A percentile compares a stretch with the other conserved stretches of the same genome.
Evolutionary conservation across 306 rosid genomes (phyloP).

Genomic region (Lathyrus tuberosus): DNA sequence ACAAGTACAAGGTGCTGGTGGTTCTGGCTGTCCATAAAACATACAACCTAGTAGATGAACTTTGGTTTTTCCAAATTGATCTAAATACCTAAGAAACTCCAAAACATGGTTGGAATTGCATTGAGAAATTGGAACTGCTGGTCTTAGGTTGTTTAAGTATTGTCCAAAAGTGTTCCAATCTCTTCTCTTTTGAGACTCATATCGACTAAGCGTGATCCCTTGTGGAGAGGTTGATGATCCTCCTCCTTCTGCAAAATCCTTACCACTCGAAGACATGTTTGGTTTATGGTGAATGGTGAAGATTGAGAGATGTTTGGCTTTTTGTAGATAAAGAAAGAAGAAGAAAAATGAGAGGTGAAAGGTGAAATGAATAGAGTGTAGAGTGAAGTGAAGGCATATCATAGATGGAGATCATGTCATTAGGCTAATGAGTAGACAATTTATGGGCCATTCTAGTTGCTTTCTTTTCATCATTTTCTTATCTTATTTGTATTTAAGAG

Average conservation of each 20-base stretch:
- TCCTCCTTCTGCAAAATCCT: constrained; percentile 79
- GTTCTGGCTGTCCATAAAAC: constrained; percentile 93
- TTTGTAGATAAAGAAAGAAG: constrained; percentile 42
- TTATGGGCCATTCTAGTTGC: constrained; percentile 74
- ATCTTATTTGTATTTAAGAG: constrained; percentile 21
- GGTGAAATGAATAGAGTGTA: constrained; percentile 77
- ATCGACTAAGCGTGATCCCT: constrained; percentile 72
- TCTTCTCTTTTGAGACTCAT: constrained; percentile 92
- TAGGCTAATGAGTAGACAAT: constrained; percentile 82
- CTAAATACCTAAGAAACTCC: constrained; percentile 84
- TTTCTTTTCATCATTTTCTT: constrained; percentile 60
- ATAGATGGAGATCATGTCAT: constrained; percentile 67
- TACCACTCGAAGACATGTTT: constrained; percentile 60
- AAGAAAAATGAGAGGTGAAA: constrained; percentile 27
- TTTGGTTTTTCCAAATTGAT: constrained; percentile 96
- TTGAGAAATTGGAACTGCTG: constrained; percentile 79
- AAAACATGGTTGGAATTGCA: constrained; percentile 87
- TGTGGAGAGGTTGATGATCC: constrained; percentile 68
- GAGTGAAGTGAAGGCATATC: constrained; percentile 43
- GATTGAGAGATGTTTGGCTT: constrained; percentile 33
- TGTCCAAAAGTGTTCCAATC: constrained; percentile 99
- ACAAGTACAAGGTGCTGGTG: constrained; percentile 96
- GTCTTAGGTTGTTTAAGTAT: constrained; percentile 89
- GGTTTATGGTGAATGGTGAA: constrained; percentile 1
- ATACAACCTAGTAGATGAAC: constrained; percentile 92